phyloP scores from a whole-genome alignment of 2,329 filamentous ascomycete genomes.

The Epicoccum sorghinum region DNA sequence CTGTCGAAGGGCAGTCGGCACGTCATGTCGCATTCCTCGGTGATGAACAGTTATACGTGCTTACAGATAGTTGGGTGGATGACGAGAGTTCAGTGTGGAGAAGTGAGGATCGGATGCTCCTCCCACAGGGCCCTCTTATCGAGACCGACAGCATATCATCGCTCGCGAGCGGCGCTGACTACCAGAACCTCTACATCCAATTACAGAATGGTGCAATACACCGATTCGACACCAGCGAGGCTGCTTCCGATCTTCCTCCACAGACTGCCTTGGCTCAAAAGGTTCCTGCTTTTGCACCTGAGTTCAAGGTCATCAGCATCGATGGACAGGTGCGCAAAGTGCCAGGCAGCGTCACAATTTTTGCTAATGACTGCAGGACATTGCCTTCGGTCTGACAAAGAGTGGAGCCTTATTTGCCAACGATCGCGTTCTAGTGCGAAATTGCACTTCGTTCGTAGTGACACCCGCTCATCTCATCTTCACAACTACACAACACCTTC shows the following conservation, averaged over 20 bases:
- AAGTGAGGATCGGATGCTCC: conserved; percentile 25
- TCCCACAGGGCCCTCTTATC: conserved; percentile 30
- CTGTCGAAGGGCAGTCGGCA: conserved; percentile 25
- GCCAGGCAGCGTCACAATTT: conserved; percentile 8
- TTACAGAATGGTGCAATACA: conserved; percentile 33
- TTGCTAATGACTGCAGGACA: conserved; percentile 41
- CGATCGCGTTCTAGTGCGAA: conserved; percentile 74
- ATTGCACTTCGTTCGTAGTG: conserved; percentile 88
- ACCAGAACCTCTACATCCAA: conserved; percentile 28
- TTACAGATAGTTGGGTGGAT: conserved; percentile 43
- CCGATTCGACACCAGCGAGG: conserved; percentile 19
- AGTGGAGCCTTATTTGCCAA: conserved; percentile 82
- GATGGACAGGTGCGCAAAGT: conserved; percentile 33
- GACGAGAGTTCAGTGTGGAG: conserved; percentile 39
- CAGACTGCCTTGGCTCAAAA: conserved; percentile 26
- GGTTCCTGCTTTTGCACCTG: conserved; percentile 36
- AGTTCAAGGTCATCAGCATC: conserved; percentile 27
- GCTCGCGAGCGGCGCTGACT: conserved; percentile 31
- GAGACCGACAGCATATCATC: conserved; percentile 32
- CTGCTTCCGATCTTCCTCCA: conserved; percentile 19
- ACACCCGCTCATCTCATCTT: conserved; percentile 85
- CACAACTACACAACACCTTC: conserved; percentile 87
- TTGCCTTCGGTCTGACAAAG: conserved; percentile 71
- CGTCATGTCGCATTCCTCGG: conserved; percentile 58
- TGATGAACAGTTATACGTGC: conserved; percentile 45